Evolutionary conservation across 306 rosid species (phyloP).

Genomic region (Acacia acuminata): DNA sequence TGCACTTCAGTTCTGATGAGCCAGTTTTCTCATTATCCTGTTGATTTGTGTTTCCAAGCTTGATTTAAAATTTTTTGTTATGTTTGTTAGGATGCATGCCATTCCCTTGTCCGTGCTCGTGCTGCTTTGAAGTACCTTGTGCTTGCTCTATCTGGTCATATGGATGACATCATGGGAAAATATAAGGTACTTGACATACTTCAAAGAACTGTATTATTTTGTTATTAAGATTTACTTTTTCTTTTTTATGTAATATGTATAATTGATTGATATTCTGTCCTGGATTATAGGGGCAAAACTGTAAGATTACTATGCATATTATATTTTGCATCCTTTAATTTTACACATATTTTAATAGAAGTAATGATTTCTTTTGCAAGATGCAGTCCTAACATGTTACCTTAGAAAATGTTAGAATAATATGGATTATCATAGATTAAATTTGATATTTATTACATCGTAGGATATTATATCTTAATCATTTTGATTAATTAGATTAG

Average conservation of each 20-base stretch:
- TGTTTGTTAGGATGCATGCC: slow-evolving; percentile 63
- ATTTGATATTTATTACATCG: too few species aligned
- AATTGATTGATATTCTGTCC: slow-evolving; percentile 6
- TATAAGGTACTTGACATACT: slow-evolving; percentile 63
- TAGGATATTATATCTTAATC: too few species aligned
- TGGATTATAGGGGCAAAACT: background rate
- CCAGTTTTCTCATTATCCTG: slow-evolving; percentile 27
- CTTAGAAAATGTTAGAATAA: background rate
- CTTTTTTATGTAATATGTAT: background rate
- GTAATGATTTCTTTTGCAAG: background rate
- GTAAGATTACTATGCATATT: background rate
- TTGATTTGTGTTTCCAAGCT: slow-evolving; percentile 8
- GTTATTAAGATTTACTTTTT: background rate
- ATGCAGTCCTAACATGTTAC: background rate
- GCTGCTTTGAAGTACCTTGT: slow-evolving; percentile 84
- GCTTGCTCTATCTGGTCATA: slow-evolving; percentile 89
- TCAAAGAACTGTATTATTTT: background rate
- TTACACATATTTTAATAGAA: background rate
- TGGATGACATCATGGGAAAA: slow-evolving; percentile 83
- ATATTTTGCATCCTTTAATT: background rate
- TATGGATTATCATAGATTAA: too few species aligned
- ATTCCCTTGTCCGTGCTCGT: slow-evolving; percentile 64
- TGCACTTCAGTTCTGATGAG: slow-evolving; percentile 13
- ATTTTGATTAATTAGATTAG: too few species aligned
- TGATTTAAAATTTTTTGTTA: slow-evolving; percentile 7